Percentiles rank a stretch among this genome's conserved stretches.
phyloP scores from a whole-genome alignment of 495 filamentous ascomycete species.

The Apodospora peruviana region DNA sequence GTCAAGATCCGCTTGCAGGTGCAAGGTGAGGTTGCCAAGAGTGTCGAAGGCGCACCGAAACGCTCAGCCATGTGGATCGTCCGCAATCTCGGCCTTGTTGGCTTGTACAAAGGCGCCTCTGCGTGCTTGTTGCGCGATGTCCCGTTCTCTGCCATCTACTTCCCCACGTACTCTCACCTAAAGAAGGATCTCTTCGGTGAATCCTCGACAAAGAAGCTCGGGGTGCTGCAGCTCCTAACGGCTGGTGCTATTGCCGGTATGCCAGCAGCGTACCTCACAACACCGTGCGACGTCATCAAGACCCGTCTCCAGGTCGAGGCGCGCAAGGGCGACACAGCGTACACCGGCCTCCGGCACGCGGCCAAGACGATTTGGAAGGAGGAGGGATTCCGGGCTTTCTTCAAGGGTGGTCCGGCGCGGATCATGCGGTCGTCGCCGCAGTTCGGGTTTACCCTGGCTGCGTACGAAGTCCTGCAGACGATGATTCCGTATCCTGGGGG shows the following conservation, averaged over 20 bases:
- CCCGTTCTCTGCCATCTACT: slow-evolving; percentile 97
- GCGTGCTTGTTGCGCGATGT: slow-evolving; percentile 94
- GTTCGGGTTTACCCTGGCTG: slow-evolving; percentile 94
- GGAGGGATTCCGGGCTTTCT: slow-evolving; percentile 93
- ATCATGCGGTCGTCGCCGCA: slow-evolving; percentile 91
- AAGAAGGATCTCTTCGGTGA: slow-evolving; percentile 95
- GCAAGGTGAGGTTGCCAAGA: slow-evolving; percentile 92
- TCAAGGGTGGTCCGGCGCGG: slow-evolving; percentile 95
- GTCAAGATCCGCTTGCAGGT: slow-evolving; percentile 98
- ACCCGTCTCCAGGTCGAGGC: slow-evolving; percentile 96
- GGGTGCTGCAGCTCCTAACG: slow-evolving; percentile 85
- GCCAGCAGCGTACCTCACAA: slow-evolving; percentile 96
- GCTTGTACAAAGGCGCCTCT: slow-evolving; percentile 94
- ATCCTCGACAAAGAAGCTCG: slow-evolving; percentile 79
- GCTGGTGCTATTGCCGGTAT: slow-evolving; percentile 97
- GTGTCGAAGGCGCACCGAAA: slow-evolving; percentile 71
- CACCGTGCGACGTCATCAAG: slow-evolving; percentile 98
- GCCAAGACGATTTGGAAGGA: slow-evolving; percentile 77
- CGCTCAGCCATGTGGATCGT: slow-evolving; percentile 97
- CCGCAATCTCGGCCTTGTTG: slow-evolving; percentile 87
- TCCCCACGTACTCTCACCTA: slow-evolving; percentile 91
- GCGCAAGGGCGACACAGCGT: slow-evolving; percentile 83
- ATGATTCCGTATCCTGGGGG: slow-evolving; percentile 72
- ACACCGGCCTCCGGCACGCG: slow-evolving; percentile 82
- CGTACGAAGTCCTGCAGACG: slow-evolving; percentile 87